phyloP scores from a whole-genome alignment of 2,329 filamentous ascomycete genomes.

The Penicillium sp. region DNA sequence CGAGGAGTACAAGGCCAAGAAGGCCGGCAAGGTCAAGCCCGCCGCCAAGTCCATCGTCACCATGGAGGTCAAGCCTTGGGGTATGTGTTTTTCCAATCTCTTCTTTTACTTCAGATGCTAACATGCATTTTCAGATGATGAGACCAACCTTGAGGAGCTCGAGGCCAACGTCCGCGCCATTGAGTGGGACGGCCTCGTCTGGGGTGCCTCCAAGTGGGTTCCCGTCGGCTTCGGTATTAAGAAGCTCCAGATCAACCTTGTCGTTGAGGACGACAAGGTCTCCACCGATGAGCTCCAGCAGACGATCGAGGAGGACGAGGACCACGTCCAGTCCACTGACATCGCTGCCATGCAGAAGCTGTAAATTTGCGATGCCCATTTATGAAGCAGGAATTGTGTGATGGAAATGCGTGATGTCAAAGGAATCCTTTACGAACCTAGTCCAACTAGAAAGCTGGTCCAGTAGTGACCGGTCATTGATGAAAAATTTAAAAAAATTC shows the following conservation, averaged over 20 bases:
- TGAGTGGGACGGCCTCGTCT: slow-evolving; percentile 90
- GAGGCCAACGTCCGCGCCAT: slow-evolving; percentile 79
- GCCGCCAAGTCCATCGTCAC: slow-evolving; percentile 96
- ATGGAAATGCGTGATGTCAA: slow-evolving; percentile 40
- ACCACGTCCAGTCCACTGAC: slow-evolving; percentile 94
- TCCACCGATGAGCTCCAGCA: slow-evolving; percentile 83
- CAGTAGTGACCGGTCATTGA: slow-evolving; percentile 29
- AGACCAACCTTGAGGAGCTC: slow-evolving; percentile 85
- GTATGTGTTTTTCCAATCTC: slow-evolving; percentile 57
- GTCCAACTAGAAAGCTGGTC: slow-evolving; percentile 25
- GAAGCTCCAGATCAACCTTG: slow-evolving; percentile 98
- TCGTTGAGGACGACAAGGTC: slow-evolving; percentile 96
- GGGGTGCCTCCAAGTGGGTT: slow-evolving; percentile 88
- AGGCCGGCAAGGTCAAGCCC: slow-evolving; percentile 87
- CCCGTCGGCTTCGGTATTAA: slow-evolving; percentile 95
- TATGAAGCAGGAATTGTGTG: slow-evolving; percentile 35
- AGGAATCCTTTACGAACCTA: slow-evolving; percentile 42
- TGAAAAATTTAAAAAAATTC: slow-evolving; percentile 34
- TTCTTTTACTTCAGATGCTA: slow-evolving; percentile 16
- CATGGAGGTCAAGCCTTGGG: slow-evolving; percentile 97
- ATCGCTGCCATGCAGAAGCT: slow-evolving; percentile 88
- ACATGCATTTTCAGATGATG: slow-evolving; percentile 63
- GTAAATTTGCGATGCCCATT: slow-evolving; percentile 54
- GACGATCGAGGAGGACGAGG: slow-evolving; percentile 82
- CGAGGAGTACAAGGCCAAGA: slow-evolving; percentile 94